Conservation (phyloP, 805 yeast species). For the Candida endomychidarum region DNA sequence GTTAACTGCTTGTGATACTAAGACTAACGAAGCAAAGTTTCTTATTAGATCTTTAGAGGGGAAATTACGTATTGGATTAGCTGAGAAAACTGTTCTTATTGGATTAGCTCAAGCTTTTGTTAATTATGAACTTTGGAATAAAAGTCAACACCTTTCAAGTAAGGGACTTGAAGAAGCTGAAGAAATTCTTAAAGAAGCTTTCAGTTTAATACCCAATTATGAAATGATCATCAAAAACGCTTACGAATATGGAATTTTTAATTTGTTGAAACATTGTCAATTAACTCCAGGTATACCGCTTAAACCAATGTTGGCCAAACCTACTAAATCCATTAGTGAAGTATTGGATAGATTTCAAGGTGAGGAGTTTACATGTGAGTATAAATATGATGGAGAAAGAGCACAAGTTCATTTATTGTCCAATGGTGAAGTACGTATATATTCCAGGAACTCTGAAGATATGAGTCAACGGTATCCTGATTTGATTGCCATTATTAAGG, state of each 20-base stretch:
- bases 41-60: conserved; percentile 90
- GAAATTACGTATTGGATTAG: conserved; percentile 87
- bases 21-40: conserved; percentile 76
- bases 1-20: conserved; percentile 80
- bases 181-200: conserved; percentile 78
- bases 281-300: conserved; percentile 91
- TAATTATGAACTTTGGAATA: conserved; percentile 45
- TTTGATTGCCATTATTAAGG: conserved; percentile 64
- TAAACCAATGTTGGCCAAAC: conserved; percentile 98
- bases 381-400: conserved; percentile 96
- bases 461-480: conserved; percentile 97
- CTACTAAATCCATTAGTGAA: conserved; percentile 91
- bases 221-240: conserved; percentile 71
- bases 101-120: conserved; percentile 83
- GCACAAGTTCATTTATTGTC: conserved; percentile 84
- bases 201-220: conserved; percentile 87
- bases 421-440: conserved; percentile 69
- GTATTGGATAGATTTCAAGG: conserved; percentile 85
- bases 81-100: conserved; percentile 86
- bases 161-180: conserved; percentile 65
- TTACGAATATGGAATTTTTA: conserved; percentile 62
- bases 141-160: background rate
- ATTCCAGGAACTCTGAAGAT: conserved; percentile 93
- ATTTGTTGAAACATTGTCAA: conserved; percentile 65
- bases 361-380: conserved; percentile 88